Evolutionary conservation across 768 basidiomycete species (phyloP), one percentile per base, ranked within the genome.

Genomic region (Tricholoma sp.): DNA sequence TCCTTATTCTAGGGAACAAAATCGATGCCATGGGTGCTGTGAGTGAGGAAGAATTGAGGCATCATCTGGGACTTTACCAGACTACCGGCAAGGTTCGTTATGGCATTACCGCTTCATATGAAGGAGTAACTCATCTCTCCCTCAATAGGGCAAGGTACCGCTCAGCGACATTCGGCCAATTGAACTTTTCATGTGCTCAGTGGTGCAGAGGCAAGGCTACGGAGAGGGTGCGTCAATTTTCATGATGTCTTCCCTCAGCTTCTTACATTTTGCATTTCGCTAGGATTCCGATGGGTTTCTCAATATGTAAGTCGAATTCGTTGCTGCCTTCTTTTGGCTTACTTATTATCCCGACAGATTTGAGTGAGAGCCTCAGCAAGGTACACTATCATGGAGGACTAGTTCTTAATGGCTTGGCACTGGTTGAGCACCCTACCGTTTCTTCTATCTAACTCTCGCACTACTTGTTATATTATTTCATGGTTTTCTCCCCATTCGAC

Each of bases 181-280:
- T 72, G 97, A 99, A 70, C 82, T 98, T 64, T 99, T 98, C 85
- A 99, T 99, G 97, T 98, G 95, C 79, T 98, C 97, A 12, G 97
- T 99, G 55, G 97, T 99, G 55, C 94, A 96, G 82, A 83, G 96
- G 71, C 94, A 97, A 73, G 96, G 96, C 50, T 98, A 99, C 71
- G 96, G 94, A 58, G 96, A 98, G 77, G 96, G 95, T 85, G 55
- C 50, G 76, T 24, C 12, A 28, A 41, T 42, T 45, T 24, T 12
- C 7, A 53, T 57, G 37, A 24, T 33, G 36, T 57, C 36, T 51
- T 18, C 29, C 2, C 29, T 34, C 47, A 24, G 18, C 32, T 31
- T 15, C 52, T 54, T 53, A 59, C 47, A 53, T 49, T 34, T n/a
- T 37, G 57, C 52, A 54, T 63, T 18, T 57, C 42, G n/a, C 32